phyloP scores from a whole-genome alignment of 805 yeast genomes.

The Zygosaccharomyces bisporus region DNA sequence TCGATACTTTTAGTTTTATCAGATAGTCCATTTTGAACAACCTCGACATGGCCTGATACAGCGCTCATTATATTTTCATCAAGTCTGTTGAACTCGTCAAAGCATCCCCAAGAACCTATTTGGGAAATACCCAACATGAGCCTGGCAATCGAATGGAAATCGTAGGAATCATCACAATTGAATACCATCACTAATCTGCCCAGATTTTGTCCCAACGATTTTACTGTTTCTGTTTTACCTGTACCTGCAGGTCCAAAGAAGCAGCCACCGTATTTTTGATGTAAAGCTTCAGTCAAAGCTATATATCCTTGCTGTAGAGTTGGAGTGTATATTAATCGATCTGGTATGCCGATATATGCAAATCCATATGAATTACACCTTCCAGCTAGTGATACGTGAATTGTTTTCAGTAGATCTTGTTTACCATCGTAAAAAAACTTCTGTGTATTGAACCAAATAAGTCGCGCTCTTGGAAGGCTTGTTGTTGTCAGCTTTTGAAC shows the following conservation, averaged over 20 bases:
- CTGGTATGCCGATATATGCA: conserved; percentile 76
- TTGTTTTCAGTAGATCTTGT: conserved; percentile 32
- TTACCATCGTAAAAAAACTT: conserved; percentile 40
- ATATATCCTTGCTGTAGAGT: conserved; percentile 59
- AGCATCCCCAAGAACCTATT: conserved; percentile 92
- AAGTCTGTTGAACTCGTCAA: conserved; percentile 89
- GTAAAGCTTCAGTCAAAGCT: conserved; percentile 69
- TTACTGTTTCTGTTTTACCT: conserved; percentile 89
- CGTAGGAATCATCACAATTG: conserved; percentile 88
- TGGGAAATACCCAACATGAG: conserved; percentile 73
- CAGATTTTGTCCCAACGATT: conserved; percentile 72
- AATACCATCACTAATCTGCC: conserved; percentile 84
- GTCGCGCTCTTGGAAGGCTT: conserved; percentile 20
- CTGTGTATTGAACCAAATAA: conserved; percentile 52
- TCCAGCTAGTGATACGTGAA: conserved; percentile 52
- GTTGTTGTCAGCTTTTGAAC: conserved; percentile 21
- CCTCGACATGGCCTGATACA: conserved; percentile 73
- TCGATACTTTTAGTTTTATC: conserved; percentile 28
- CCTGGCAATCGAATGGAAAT: conserved; percentile 72
- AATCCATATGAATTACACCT: conserved; percentile 61
- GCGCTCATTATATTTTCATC: conserved; percentile 72
- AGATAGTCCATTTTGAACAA: conserved; percentile 55
- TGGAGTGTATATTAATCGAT: conserved; percentile 73
- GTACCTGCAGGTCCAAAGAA: conserved; percentile 97
- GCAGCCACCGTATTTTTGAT: conserved; percentile 78